These are phyloP conservation scores for Glycine tomentella DNA, from an alignment of 306 rosid genomes.

Conservation along the genomic window DNA sequence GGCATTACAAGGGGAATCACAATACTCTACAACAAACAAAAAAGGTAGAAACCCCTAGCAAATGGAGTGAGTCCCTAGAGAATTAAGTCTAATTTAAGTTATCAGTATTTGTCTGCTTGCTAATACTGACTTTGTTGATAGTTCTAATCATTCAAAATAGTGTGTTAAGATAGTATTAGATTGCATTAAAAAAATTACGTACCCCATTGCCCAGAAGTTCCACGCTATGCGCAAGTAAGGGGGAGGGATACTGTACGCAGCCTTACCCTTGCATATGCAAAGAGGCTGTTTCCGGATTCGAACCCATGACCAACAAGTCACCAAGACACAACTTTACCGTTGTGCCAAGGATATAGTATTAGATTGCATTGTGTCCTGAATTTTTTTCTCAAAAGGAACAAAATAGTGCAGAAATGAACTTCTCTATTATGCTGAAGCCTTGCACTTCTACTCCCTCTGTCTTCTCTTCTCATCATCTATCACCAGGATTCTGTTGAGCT, in stretches of 20 bases:
- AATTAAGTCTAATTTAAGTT: not conserved
- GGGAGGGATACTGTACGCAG: no score
- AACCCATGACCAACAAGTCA: no score
- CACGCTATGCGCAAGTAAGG: no score
- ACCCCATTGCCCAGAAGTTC: no score
- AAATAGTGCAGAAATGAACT: not conserved
- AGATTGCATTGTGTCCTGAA: not conserved
- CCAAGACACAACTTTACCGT: no score
- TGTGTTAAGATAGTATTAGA: not conserved
- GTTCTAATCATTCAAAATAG: conserved; percentile 9
- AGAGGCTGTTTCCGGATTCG: no score
- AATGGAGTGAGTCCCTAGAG: not conserved
- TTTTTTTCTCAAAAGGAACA: not conserved
- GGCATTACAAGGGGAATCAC: conserved; percentile 95
- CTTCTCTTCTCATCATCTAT: not conserved
- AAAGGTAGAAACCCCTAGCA: conserved; percentile 60
- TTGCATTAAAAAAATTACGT: not conserved
- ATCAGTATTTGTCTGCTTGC: conserved; percentile 10
- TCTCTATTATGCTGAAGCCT: not conserved
- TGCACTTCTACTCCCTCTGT: not conserved
- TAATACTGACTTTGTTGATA: not conserved
- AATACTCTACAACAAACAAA: conserved; percentile 72
- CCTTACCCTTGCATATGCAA: no score
- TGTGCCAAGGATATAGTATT: not conserved
- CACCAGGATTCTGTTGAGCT: conserved; percentile 2